Base-by-base conservation (phyloP, 129 eudicot species). In the Erigeron canadensis region DNA sequence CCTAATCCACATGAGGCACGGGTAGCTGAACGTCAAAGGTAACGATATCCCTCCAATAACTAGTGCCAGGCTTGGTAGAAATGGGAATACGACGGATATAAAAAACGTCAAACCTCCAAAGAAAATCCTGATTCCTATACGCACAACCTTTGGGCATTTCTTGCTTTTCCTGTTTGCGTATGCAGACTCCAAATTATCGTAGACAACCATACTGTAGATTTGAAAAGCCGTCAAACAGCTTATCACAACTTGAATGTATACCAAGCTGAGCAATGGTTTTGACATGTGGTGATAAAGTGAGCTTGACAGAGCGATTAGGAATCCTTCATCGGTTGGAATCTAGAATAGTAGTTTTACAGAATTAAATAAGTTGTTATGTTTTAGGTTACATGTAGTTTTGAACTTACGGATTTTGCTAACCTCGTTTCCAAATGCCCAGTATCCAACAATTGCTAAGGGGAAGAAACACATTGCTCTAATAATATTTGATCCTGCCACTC, bases 1-100 rank as follows among this genome's bases (percentile, higher is more conserved):
- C 13, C 71, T 75, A 34, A 87, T 66, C 94, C 94, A 90, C 86
- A 90, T 90, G 65, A 90, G 57, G 70, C 86, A 85, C 2, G 96
- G 96, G 51, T 84, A 87, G 4, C 73, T 71, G n/a, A 80, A 61
- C 9, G 96, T 84, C 17, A 90, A 10, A 2, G 92, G 96, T 43
- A 82, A 28, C 0, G 85, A 63, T 4, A 87, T 17, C 18, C 86
- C 82, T 48, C 95, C 97, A 4, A 85, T 58, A 6, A 90, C 9
- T 10, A 80, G 57, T 6, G 71, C 84, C 42, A 90, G 16, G 37
- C 53, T 67, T 12, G 85, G 84, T 34, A 90, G 61, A 79, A 90
- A 90, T 0, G 97, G 95, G 40, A 87, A 60, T 0, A 91, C 86
- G 44, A 85, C 84, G 0, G 97, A 60, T 47, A 83, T 57, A 38